phyloP scores from a whole-genome alignment of 164 flowering plant species.

The Hamamelis virginiana region DNA sequence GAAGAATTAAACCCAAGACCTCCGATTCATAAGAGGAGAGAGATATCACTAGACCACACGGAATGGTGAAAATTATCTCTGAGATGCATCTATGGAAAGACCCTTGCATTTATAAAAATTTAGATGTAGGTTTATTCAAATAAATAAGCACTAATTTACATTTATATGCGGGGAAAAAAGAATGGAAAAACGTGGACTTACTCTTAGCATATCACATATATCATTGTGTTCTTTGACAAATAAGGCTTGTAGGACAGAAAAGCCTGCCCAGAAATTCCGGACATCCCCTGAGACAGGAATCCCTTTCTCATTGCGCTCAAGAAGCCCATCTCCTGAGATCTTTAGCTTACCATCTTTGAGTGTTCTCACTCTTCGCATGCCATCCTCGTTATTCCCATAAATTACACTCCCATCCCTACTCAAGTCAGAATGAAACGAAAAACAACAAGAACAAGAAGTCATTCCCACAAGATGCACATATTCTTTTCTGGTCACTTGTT shows the following conservation, averaged over 20 bases:
- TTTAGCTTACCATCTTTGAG: slow-evolving; percentile 55
- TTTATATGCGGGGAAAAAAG: too few species aligned
- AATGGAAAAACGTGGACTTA: too few species aligned
- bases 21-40: too few species aligned
- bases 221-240: slow-evolving; percentile 55
- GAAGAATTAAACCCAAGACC: too few species aligned
- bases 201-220: slow-evolving; percentile 49
- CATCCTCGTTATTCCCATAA: slow-evolving; percentile 42
- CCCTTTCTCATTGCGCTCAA: slow-evolving; percentile 42
- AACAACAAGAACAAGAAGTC: background rate
- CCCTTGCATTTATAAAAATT: too few species aligned
- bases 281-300: slow-evolving; percentile 54
- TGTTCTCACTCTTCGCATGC: slow-evolving; percentile 41
- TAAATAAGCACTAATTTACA: too few species aligned
- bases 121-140: too few species aligned
- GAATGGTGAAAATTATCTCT: too few species aligned
- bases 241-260: slow-evolving; percentile 50
- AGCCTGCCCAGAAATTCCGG: slow-evolving; percentile 57
- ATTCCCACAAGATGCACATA: too few species aligned
- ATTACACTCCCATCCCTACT: slow-evolving; percentile 60
- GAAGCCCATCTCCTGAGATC: slow-evolving; percentile 42
- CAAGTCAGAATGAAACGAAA: background rate
- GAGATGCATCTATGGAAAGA: too few species aligned
- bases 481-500: too few species aligned
- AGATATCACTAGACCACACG: too few species aligned